phyloP scores from a whole-genome alignment of 2,329 filamentous ascomycete species.

The Scedosporium apiospermum region DNA sequence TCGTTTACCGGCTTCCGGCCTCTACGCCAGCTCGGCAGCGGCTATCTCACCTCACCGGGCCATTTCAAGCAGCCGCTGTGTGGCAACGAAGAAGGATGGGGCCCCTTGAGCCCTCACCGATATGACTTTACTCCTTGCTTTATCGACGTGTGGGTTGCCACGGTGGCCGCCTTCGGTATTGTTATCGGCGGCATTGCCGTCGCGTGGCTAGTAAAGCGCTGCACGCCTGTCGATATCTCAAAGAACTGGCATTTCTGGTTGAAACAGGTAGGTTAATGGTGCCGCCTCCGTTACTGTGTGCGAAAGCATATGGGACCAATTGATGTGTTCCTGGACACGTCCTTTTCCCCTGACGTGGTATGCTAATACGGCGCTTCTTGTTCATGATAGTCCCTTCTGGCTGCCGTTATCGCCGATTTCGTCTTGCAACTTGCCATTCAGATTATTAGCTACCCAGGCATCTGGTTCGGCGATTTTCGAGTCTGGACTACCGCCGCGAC shows the following conservation, averaged over 20 bases:
- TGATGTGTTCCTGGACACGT: background rate
- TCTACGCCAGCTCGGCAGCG: conserved; percentile 38
- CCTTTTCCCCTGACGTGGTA: background rate
- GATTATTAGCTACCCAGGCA: conserved; percentile 55
- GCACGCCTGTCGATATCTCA: conserved; percentile 52
- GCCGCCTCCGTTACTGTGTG: background rate
- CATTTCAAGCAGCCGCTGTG: conserved; percentile 63
- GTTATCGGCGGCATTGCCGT: conserved; percentile 67
- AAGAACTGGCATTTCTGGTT: conserved; percentile 91
- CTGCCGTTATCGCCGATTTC: conserved; percentile 57
- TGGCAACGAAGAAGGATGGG: conserved; percentile 88
- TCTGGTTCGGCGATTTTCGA: conserved; percentile 74
- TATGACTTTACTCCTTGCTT: conserved; percentile 98
- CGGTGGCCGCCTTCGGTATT: conserved; percentile 70
- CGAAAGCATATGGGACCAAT: background rate
- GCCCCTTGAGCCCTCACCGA: conserved; percentile 74
- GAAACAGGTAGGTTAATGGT: conserved; percentile 62
- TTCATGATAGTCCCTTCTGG: conserved; percentile 44
- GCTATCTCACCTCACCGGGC: conserved; percentile 48
- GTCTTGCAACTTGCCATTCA: conserved; percentile 67
- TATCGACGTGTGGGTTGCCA: conserved; percentile 78
- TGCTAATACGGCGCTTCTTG: background rate
- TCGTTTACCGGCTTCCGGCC: conserved; percentile 52
- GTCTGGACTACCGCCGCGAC: conserved; percentile 73
- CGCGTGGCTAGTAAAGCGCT: conserved; percentile 68